Conservation (phyloP, 176 grass and related monocot species). For the Ampelocalamus luodianensis region DNA sequence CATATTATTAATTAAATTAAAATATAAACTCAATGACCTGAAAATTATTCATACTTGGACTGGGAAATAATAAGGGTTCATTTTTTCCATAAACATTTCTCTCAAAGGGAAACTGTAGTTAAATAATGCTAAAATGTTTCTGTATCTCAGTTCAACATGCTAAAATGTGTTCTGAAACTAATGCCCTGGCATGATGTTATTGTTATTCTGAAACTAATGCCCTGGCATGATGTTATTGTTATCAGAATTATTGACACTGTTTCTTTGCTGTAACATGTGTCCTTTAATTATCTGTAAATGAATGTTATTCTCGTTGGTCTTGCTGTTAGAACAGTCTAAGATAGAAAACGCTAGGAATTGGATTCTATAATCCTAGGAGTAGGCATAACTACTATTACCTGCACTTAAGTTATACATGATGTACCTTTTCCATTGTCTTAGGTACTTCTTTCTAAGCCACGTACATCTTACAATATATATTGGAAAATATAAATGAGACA, state of each 20-base stretch:
- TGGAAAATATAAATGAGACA: conserved; percentile 22
- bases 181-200: conserved; percentile 3
- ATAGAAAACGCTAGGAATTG: conserved; percentile 16
- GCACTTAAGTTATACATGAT: background rate
- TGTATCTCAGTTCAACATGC: conserved; percentile 30
- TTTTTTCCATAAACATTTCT: conserved; percentile 11
- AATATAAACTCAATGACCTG: conserved; percentile 12
- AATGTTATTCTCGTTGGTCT: conserved; percentile 7
- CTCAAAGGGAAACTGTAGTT: background rate
- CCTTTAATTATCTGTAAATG: conserved; percentile 12
- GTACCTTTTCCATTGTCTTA: background rate
- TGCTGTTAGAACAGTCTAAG: conserved; percentile 27
- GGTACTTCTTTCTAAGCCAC: background rate
- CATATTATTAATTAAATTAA: background rate
- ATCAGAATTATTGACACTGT: conserved; percentile 16
- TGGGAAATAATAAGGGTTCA: background rate
- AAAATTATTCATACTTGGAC: conserved; percentile 19
- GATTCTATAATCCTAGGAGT: conserved; percentile 11
- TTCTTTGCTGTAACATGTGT: background rate
- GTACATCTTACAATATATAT: conserved; percentile 21
- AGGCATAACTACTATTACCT: background rate
- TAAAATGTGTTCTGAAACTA: background rate
- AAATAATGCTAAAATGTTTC: background rate
- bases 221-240: conserved; percentile 11
- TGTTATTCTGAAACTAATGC: conserved; percentile 12